Evolutionary conservation across 2,329 filamentous ascomycete genomes (phyloP).

Genomic region (Phaeophleospora eucalypticola): DNA sequence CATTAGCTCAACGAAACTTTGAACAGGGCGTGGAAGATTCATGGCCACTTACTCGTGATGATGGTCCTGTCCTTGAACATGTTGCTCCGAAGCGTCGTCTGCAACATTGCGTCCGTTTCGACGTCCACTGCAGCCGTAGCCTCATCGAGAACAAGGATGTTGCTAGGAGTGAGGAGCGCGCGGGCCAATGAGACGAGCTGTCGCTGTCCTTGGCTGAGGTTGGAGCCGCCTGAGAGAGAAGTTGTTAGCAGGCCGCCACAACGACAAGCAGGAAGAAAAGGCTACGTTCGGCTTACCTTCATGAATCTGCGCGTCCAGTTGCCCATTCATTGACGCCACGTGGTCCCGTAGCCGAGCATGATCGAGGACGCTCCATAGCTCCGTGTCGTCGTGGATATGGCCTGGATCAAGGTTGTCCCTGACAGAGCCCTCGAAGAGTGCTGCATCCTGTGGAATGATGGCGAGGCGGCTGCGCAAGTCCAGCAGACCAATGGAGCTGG

Average conservation of each 20-base stretch:
- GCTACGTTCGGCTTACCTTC: no score
- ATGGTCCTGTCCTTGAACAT: constrained; percentile 89
- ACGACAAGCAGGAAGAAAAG: no score
- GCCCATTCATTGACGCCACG: constrained; percentile 78
- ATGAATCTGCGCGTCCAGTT: constrained; percentile 82
- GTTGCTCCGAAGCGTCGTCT: constrained; percentile 58
- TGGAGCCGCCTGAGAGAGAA: constrained; percentile 64
- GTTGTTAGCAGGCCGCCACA: background rate
- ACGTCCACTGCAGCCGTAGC: constrained; percentile 76
- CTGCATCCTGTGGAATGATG: constrained; percentile 97
- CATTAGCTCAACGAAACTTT: background rate
- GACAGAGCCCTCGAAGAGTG: constrained; percentile 88
- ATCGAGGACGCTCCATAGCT: constrained; percentile 81
- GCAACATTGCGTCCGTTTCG: constrained; percentile 62
- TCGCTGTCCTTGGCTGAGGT: constrained; percentile 89
- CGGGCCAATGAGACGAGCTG: constrained; percentile 92
- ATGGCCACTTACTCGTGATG: constrained; percentile 62
- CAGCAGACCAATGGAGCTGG: constrained; percentile 80
- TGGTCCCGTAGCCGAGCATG: constrained; percentile 93
- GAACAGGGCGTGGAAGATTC: background rate
- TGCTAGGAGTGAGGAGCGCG: constrained; percentile 89
- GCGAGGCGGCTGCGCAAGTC: constrained; percentile 85
- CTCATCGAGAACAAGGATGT: constrained; percentile 95
- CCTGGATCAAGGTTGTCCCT: constrained; percentile 94
- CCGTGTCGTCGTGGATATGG: constrained; percentile 92